Conservation (phyloP, 2,329 filamentous ascomycete genomes). For the Diaporthe citriasiana region DNA sequence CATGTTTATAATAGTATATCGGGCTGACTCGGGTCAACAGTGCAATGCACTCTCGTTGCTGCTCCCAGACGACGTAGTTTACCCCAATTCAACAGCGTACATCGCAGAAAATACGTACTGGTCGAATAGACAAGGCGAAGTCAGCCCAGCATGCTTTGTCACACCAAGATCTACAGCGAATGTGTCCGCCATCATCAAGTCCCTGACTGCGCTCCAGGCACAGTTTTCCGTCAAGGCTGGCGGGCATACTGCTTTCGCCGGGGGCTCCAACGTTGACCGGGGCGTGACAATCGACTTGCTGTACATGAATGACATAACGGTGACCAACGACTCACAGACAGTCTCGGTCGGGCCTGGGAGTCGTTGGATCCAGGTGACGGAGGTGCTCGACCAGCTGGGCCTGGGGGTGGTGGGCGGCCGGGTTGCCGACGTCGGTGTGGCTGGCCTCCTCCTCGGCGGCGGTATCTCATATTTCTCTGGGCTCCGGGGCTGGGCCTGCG, state of each 20-base stretch:
- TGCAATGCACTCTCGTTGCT: slow-evolving; percentile 36
- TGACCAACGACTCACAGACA: slow-evolving; percentile 53
- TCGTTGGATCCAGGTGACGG: slow-evolving; percentile 60
- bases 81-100: slow-evolving; percentile 46
- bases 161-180: slow-evolving; percentile 17
- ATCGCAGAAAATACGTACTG: slow-evolving; percentile 49
- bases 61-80: slow-evolving; percentile 45
- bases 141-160: slow-evolving; percentile 25
- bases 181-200: slow-evolving; percentile 5
- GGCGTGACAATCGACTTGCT: slow-evolving; percentile 32
- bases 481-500: slow-evolving; percentile 60
- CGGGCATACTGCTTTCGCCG: slow-evolving; percentile 26
- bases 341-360: slow-evolving; percentile 60
- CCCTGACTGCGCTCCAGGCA: slow-evolving; percentile 26
- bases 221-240: slow-evolving; percentile 39
- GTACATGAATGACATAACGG: slow-evolving; percentile 1
- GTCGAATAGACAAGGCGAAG: slow-evolving; percentile 49
- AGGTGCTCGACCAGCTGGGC: slow-evolving; percentile 54
- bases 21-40: not conserved
- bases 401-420: slow-evolving; percentile 61
- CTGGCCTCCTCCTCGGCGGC: slow-evolving; percentile 61
- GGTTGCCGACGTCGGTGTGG: slow-evolving; percentile 57
- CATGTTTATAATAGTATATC: not conserved
- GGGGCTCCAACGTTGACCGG: slow-evolving; percentile 20
- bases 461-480: slow-evolving; percentile 65